Evolutionary conservation across 2,329 filamentous ascomycete genomes (phyloP).

Genomic region (Hymenoscyphus albidus): DNA sequence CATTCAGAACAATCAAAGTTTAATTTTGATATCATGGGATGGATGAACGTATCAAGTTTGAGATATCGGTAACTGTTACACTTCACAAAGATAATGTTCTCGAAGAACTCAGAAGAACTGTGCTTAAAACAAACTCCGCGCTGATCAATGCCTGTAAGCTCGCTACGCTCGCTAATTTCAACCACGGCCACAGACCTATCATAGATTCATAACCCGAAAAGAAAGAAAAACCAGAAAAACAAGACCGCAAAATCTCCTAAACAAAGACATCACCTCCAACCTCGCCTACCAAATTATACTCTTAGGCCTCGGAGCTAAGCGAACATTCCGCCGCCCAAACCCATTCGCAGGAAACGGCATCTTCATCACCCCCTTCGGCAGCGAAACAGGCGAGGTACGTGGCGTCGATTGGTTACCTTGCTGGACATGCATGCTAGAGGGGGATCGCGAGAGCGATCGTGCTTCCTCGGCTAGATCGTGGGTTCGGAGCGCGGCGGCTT

Average conservation of each 20-base stretch:
- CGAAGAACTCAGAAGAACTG: too few relatives aligned
- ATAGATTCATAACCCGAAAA: not conserved
- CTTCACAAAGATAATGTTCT: too few relatives aligned
- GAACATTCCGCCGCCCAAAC: not conserved
- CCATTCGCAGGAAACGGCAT: constrained; percentile 1
- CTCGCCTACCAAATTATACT: not conserved
- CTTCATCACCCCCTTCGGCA: not conserved
- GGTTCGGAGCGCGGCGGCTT: not conserved
- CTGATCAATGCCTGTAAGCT: too few relatives aligned
- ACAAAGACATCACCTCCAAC: too few relatives aligned
- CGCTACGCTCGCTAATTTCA: too few relatives aligned
- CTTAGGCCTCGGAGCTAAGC: not conserved
- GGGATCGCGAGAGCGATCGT: not conserved
- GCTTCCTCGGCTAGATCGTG: constrained; percentile 13
- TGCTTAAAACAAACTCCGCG: too few relatives aligned
- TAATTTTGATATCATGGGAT: too few relatives aligned
- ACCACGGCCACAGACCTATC: too few relatives aligned
- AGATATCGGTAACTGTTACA: too few relatives aligned
- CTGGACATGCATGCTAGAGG: not conserved
- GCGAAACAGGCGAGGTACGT: not conserved
- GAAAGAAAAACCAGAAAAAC: not conserved
- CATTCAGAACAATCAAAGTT: too few relatives aligned
- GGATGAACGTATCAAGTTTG: too few relatives aligned
- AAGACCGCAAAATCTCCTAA: not conserved
- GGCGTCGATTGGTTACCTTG: constrained; percentile 8